Base-by-base conservation (phyloP, 1,284 basidiomycete genomes). In the Ganoderma leucocontextum region DNA sequence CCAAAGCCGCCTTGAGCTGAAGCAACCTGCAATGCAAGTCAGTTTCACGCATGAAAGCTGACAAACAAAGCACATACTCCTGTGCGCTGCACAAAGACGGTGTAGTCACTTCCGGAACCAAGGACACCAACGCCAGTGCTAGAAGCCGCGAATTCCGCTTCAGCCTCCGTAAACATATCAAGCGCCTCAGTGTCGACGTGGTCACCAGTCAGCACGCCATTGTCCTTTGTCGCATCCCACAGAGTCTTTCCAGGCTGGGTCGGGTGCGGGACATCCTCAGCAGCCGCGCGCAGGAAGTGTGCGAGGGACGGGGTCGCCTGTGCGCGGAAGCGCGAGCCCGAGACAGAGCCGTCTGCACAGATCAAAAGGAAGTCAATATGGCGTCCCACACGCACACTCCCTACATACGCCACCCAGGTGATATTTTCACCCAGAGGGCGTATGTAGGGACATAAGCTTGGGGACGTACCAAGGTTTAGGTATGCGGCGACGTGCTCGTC, bases 401-500 rank as follows among this genome's bases (percentile, higher is more conserved):
- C 55, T 58, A 38, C 55, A 58, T 38, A 22, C 55, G 36, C n/a
- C 36, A n/a, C n/a, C 8, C 41, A 8, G 39, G 41, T 17, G 41
- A n/a, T 42, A n/a, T 5, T 7, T n/a, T 44, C 17, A 19, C 25
- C 39, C 33, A 33, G 61, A 52, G 8, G 15, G 36, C 53, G 35
- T 9, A 58, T 38, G 55, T 58, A 42, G 44, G n/a, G 8, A 60
- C 10, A 60, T 39, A 60, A 60, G 55, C 55, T 41, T 42, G 36
- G 25, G 17, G 39, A 73, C 83, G 77, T 77, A 86, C 91, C 93
- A 19, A 93, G 84, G 77, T 98, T 98, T 72, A 97, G 81, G 78
- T 98, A 98, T 9, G 93, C 88, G 17, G 94, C 94, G 53, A 91
- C 90, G 71, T 96, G 86, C 58, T 88, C 82, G 60, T 86, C 83